phyloP scores from a whole-genome alignment of 768 basidiomycete genomes.

The Kondoa subrosea region DNA sequence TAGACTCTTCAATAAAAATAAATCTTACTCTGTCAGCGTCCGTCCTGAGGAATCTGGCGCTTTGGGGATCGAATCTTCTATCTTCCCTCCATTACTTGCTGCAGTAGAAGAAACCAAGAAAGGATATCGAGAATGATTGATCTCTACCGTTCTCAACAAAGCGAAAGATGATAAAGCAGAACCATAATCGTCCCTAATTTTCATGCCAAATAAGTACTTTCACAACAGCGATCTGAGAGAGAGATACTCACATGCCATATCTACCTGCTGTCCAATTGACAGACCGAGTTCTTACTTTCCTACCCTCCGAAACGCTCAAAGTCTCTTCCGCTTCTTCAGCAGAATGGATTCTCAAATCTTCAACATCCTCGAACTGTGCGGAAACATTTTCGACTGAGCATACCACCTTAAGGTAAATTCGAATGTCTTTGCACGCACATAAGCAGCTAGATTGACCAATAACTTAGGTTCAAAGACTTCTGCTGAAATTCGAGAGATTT shows the following conservation, averaged over 20 bases:
- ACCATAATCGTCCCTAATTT: slow-evolving; percentile 6
- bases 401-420: too few species aligned
- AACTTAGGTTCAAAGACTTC: slow-evolving; percentile 6
- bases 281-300: not conserved
- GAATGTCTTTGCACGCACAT: too few species aligned
- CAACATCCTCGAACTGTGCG: not conserved
- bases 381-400: not conserved
- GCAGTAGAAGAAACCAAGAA: not conserved
- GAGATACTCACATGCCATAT: not conserved
- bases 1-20: too few species aligned
- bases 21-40: not conserved
- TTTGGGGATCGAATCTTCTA: not conserved
- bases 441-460: slow-evolving; percentile 2
- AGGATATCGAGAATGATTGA: slow-evolving; percentile 7
- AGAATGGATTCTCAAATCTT: slow-evolving; percentile 1
- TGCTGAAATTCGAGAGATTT: slow-evolving; percentile 2
- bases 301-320: not conserved
- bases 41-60: not conserved
- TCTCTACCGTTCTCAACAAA: not conserved
- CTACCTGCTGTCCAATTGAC: not conserved
- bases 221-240: not conserved
- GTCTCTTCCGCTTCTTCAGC: slow-evolving; percentile 1
- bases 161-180: not conserved
- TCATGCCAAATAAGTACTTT: not conserved
- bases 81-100: not conserved